These are phyloP conservation scores for Termitomyces sp. DNA, from an alignment of 768 basidiomycete species.

Conservation along the genomic window DNA sequence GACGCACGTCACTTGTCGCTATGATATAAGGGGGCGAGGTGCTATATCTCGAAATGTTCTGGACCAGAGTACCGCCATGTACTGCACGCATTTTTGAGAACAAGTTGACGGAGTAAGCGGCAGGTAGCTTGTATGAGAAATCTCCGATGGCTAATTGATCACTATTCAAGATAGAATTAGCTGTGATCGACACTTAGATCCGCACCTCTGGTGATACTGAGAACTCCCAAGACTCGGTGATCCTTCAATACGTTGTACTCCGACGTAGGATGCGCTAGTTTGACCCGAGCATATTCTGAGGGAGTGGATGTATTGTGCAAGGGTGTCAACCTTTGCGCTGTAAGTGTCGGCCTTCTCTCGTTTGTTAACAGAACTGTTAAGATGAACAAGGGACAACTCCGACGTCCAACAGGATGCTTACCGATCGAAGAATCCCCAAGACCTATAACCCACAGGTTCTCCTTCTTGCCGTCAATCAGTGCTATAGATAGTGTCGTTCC, in stretches of 20 bases:
- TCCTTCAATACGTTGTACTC: slow-evolving; percentile 7
- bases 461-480: slow-evolving; percentile 8
- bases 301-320: slow-evolving; percentile 9
- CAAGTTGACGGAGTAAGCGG: slow-evolving; percentile 1
- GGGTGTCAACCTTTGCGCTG: slow-evolving; percentile 1
- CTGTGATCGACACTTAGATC: neutral
- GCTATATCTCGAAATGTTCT: slow-evolving; percentile 6
- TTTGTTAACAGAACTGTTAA: slow-evolving; percentile 1
- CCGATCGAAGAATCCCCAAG: slow-evolving; percentile 12
- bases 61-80: neutral
- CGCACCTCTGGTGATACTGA: slow-evolving; percentile 11
- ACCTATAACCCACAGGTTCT: slow-evolving; percentile 9
- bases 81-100: slow-evolving; percentile 7
- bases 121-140: slow-evolving; percentile 10
- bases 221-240: slow-evolving; percentile 5
- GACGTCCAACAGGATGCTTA: neutral
- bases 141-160: slow-evolving; percentile 11
- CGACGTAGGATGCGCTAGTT: slow-evolving; percentile 8
- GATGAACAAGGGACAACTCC: neutral
- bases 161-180: neutral
- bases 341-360: neutral
- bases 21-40: slow-evolving; percentile 10
- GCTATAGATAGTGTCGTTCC: slow-evolving; percentile 8
- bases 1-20: slow-evolving; percentile 6
- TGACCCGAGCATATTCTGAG: slow-evolving; percentile 9